Evolutionary conservation across 1,284 basidiomycete species (phyloP).

Genomic region (Gomphus sp.): DNA sequence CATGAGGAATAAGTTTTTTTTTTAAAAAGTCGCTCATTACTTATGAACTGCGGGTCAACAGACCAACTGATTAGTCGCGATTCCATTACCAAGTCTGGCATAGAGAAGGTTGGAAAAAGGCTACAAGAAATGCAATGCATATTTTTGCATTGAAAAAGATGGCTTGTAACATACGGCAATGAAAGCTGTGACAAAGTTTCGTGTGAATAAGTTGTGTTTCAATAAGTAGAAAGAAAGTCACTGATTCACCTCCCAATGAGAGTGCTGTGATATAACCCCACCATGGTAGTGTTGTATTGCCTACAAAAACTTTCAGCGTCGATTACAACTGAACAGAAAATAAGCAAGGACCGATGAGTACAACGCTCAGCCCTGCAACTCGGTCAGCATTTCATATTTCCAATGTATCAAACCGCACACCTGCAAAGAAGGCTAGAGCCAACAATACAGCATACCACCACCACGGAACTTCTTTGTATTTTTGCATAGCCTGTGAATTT

Average conservation of each 20-base stretch:
- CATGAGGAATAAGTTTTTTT: not conserved
- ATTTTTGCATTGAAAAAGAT: not conserved
- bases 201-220: not conserved
- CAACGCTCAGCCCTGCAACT: conserved; percentile 42
- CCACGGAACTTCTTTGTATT: conserved; percentile 48
- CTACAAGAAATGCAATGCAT: not conserved
- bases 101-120: conserved; percentile 32
- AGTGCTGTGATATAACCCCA: conserved; percentile 48
- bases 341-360: conserved; percentile 20
- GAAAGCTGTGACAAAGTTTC: conserved; percentile 10
- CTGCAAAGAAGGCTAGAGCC: conserved; percentile 41
- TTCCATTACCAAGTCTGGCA: conserved; percentile 49
- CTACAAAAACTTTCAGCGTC: conserved; percentile 21
- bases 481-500: conserved; percentile 35
- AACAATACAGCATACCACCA: conserved; percentile 51
- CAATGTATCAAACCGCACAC: conserved; percentile 19
- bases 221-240: conserved; percentile 19
- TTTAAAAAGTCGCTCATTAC: not conserved
- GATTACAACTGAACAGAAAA: not conserved
- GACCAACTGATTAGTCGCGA: conserved; percentile 43
- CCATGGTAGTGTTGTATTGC: conserved; percentile 54
- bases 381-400: not conserved
- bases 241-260: conserved; percentile 26
- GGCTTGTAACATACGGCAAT: conserved; percentile 16
- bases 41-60: not conserved